Conservation (phyloP, 1,284 basidiomycete species). For the Tylopilus sp. region DNA sequence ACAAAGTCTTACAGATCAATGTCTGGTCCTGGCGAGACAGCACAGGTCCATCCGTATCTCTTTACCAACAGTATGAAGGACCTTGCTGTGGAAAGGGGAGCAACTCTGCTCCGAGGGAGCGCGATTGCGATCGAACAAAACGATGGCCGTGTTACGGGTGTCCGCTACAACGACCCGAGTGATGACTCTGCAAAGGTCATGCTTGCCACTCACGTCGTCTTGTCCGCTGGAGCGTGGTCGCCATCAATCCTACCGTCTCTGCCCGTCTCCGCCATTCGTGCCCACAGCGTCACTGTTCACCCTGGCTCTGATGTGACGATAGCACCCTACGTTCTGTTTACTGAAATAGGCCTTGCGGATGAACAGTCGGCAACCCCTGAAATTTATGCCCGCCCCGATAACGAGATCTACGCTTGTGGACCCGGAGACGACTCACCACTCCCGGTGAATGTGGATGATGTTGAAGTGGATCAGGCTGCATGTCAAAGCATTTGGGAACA, state of each 20-base stretch:
- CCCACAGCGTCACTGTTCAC: conserved; percentile 63
- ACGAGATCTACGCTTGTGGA: conserved; percentile 67
- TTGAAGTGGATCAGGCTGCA: conserved; percentile 47
- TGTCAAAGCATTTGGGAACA: conserved; percentile 53
- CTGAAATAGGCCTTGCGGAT: conserved; percentile 46
- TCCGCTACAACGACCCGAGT: conserved; percentile 44
- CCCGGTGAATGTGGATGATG: conserved; percentile 59
- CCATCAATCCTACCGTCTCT: conserved; percentile 48
- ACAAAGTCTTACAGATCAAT: conserved; percentile 59
- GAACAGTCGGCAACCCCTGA: conserved; percentile 46
- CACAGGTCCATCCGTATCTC: conserved; percentile 76
- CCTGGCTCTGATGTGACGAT: conserved; percentile 41
- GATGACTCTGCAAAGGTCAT: conserved; percentile 36
- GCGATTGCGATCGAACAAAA: conserved; percentile 42
- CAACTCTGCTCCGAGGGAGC: conserved; percentile 41
- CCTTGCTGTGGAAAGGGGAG: conserved; percentile 55
- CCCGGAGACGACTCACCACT: conserved; percentile 57
- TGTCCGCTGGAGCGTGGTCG: conserved; percentile 88
- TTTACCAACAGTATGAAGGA: conserved; percentile 77
- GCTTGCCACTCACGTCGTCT: conserved; percentile 60
- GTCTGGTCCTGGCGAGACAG: conserved; percentile 56
- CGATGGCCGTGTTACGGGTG: conserved; percentile 46
- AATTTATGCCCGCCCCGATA: conserved; percentile 64
- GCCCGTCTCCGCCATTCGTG: conserved; percentile 56
- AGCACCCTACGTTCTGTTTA: conserved; percentile 63